Conservation (phyloP, 805 yeast species). For the Cyberlindnera meyerae region DNA sequence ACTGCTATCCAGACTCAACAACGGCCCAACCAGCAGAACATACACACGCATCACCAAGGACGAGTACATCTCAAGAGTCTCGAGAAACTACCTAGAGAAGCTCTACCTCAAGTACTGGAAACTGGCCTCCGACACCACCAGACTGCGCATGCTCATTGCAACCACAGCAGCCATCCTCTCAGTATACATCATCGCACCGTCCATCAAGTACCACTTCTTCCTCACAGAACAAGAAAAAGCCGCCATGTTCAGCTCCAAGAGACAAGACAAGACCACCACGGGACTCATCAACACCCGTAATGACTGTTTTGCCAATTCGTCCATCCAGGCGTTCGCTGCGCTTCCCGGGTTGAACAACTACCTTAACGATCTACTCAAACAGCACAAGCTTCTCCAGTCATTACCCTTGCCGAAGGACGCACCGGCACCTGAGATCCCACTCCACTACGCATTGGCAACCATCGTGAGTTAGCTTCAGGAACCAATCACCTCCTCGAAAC, state of each 20-base stretch:
- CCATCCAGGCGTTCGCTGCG: conserved; percentile 72
- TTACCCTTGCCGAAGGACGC: conserved; percentile 13
- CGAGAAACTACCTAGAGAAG: conserved; percentile 12
- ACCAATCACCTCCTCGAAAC: conserved; percentile 46
- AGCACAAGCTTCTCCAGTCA: conserved; percentile 17
- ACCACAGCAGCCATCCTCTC: conserved; percentile 23
- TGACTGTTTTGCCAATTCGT: conserved; percentile 90
- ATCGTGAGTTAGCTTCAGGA: conserved; percentile 57
- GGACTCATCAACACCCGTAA: conserved; percentile 79
- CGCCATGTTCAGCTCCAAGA: conserved; percentile 35
- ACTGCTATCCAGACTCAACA: background rate
- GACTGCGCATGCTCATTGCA: conserved; percentile 22
- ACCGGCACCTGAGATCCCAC: conserved; percentile 37
- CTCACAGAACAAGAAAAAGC: conserved; percentile 18
- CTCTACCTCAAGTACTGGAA: conserved; percentile 24
- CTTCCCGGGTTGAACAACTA: conserved; percentile 56
- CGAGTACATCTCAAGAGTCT: conserved; percentile 11
- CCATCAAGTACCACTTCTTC: conserved; percentile 19
- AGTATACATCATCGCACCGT: conserved; percentile 30
- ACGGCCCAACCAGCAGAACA: background rate
- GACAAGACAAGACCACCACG: conserved; percentile 73
- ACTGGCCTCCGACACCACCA: conserved; percentile 6
- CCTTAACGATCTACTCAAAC: conserved; percentile 34
- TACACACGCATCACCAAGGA: conserved; percentile 10
- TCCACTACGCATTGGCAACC: conserved; percentile 54